Percentiles rank a stretch among this genome's conserved stretches.
phyloP scores from a whole-genome alignment of 2,329 filamentous ascomycete species.

The Exophiala bonariae region DNA sequence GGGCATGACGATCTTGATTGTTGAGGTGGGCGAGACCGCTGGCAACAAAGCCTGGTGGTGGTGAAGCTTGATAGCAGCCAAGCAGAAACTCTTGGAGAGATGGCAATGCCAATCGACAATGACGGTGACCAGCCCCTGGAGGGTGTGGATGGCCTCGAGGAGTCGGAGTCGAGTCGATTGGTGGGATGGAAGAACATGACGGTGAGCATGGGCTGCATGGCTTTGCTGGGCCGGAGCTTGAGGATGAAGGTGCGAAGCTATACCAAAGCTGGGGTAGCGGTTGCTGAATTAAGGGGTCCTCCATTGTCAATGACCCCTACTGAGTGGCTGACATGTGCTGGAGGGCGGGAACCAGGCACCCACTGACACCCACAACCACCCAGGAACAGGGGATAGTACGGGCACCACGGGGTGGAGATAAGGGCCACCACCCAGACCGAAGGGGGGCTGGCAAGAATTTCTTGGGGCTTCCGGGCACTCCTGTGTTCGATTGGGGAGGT shows the following conservation, averaged over 20 bases:
- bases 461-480: not conserved
- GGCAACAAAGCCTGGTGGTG: slow-evolving; percentile 10
- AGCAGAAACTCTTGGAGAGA: slow-evolving; percentile 18
- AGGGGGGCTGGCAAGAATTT: slow-evolving; percentile 19
- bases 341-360: slow-evolving; percentile 6
- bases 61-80: slow-evolving; percentile 21
- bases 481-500: slow-evolving; percentile 25
- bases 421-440: too few relatives aligned
- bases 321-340: slow-evolving; percentile 19
- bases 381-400: too few relatives aligned
- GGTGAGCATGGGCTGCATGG: slow-evolving; percentile 21
- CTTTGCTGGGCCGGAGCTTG: slow-evolving; percentile 13
- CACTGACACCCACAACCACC: too few relatives aligned
- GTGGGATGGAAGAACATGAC: slow-evolving; percentile 12
- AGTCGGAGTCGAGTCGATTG: slow-evolving; percentile 12
- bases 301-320: slow-evolving; percentile 8
- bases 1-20: slow-evolving; percentile 34
- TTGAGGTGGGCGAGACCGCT: slow-evolving; percentile 41
- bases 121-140: slow-evolving; percentile 16
- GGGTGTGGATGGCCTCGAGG: slow-evolving; percentile 3
- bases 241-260: slow-evolving; percentile 1
- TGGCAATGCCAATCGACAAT: slow-evolving; percentile 3
- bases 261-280: slow-evolving; percentile 14
- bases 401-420: not conserved
- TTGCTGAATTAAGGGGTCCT: slow-evolving; percentile 15